Evolutionary conservation across 805 yeast genomes (phyloP), one percentile per base, ranked within the genome.

Genomic region (Candida nonsorbophila): DNA sequence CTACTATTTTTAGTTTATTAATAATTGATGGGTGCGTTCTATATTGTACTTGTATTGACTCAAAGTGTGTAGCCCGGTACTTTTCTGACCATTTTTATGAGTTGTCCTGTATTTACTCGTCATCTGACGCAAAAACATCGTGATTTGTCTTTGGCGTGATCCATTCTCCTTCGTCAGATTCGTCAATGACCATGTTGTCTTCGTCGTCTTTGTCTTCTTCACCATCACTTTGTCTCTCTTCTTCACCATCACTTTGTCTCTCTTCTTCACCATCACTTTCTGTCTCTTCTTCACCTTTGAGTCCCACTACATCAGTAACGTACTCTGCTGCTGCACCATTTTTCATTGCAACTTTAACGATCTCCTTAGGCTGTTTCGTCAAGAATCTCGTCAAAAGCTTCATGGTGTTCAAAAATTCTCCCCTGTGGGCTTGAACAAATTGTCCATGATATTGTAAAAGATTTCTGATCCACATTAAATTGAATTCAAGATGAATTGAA

Each of bases 401-500:
- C 40, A 85, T 51, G 0, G 81, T 67, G 33, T 77, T 72, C 2
- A 77, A 65, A 44, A 80, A 84, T 29, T 75, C 70, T 37, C 71
- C 77, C 45, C 75, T 77, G 45, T 82, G 71, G 8, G 54, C 53
- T 22, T 74, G 68, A 30, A 92, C 81, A 53, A 74, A 80, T 39
- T 69, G 69, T 8, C 98, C 97, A 50, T 90, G 97, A 12, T 69
- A 54, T 1, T 80, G 67, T 11, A 92, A 54, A 4, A 87, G 44
- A 10, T 71, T 62, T 41, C 79, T 76, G 19, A 90, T 68, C 97
- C 98, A 92, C 7, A 82, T 42, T 38, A 92, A 53, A 44, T 79
- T 77, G 60, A 79, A 87, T 58, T 92, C 97, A 14, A 90, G 51
- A 56, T 92, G 97, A 19, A 75, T 87, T 5, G 86, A 76, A 3